Conservation (phyloP, 2,329 filamentous ascomycete species). For the Penicillium sp. region DNA sequence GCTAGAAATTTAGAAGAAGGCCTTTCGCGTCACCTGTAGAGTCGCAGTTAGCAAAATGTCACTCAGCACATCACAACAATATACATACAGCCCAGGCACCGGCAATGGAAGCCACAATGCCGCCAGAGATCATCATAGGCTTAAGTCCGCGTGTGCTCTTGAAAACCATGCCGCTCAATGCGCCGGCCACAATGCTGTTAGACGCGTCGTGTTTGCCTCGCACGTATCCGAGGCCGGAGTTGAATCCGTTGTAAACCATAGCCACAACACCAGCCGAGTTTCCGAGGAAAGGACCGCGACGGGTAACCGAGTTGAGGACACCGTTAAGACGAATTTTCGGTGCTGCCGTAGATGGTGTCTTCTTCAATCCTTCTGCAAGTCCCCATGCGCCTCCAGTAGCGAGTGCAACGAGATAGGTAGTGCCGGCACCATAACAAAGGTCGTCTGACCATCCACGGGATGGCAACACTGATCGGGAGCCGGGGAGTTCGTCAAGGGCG, state of each 20-base stretch:
- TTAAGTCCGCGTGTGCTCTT: conserved; percentile 89
- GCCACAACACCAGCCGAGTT: conserved; percentile 96
- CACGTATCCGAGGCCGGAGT: conserved; percentile 75
- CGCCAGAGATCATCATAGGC: conserved; percentile 93
- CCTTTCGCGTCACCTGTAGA: conserved; percentile 52
- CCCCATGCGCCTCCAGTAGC: conserved; percentile 88
- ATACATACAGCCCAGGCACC: conserved; percentile 84
- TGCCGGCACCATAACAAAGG: conserved; percentile 93
- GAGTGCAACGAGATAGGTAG: conserved; percentile 87
- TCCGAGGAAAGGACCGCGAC: conserved; percentile 89
- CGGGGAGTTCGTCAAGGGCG: conserved; percentile 79
- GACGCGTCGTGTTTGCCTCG: conserved; percentile 84
- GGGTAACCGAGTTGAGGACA: conserved; percentile 89
- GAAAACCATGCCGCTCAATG: conserved; percentile 87
- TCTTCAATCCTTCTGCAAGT: conserved; percentile 80
- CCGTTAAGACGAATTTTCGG: conserved; percentile 93
- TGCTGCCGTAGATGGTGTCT: conserved; percentile 67
- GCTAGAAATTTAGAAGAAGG: conserved; percentile 46
- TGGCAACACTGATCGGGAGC: conserved; percentile 81
- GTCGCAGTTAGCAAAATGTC: conserved; percentile 11
- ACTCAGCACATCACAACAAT: conserved; percentile 13
- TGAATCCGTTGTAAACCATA: conserved; percentile 92
- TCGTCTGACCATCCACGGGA: conserved; percentile 98
- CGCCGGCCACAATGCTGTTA: conserved; percentile 85
- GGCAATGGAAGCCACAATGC: conserved; percentile 81